phyloP scores from a whole-genome alignment of 192 early-diverging fungal species.

The Gamsiella multidivaricata region DNA sequence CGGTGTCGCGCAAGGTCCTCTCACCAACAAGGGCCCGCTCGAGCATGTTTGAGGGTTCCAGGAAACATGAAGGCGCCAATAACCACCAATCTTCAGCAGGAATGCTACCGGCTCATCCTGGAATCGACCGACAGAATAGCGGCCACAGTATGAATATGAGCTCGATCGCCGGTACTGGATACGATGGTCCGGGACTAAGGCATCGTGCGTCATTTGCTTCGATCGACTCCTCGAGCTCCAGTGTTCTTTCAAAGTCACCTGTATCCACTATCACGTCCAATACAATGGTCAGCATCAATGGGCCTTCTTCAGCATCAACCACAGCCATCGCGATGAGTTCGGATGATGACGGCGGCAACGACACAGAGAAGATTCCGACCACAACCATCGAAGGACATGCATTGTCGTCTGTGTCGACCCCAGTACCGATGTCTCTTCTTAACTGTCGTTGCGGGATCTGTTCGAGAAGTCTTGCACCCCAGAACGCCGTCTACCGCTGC shows the following conservation, averaged over 20 bases:
- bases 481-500: slow-evolving; percentile 30
- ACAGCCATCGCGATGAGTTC: background rate
- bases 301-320: slow-evolving; percentile 12
- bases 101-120: background rate
- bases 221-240: slow-evolving; percentile 45
- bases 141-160: slow-evolving; percentile 3
- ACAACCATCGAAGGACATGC: slow-evolving; percentile 30
- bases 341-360: slow-evolving; percentile 2
- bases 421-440: slow-evolving; percentile 24
- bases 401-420: slow-evolving; percentile 18
- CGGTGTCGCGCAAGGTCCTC: slow-evolving; percentile 22
- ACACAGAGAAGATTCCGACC: background rate
- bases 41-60: slow-evolving; percentile 22
- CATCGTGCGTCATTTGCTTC: slow-evolving; percentile 42
- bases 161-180: background rate
- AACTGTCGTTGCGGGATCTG: slow-evolving; percentile 44
- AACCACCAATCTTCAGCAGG: background rate
- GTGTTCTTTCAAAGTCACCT: slow-evolving; percentile 33
- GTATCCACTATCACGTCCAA: slow-evolving; percentile 43
- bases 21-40: slow-evolving; percentile 25
- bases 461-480: slow-evolving; percentile 2
- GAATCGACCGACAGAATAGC: slow-evolving; percentile 19
- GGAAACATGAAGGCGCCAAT: slow-evolving; percentile 4
- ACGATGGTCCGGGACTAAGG: slow-evolving; percentile 12
- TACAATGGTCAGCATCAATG: slow-evolving; percentile 51